Conservation (phyloP, 192 early-diverging fungal genomes). For the Podila epicladia region DNA sequence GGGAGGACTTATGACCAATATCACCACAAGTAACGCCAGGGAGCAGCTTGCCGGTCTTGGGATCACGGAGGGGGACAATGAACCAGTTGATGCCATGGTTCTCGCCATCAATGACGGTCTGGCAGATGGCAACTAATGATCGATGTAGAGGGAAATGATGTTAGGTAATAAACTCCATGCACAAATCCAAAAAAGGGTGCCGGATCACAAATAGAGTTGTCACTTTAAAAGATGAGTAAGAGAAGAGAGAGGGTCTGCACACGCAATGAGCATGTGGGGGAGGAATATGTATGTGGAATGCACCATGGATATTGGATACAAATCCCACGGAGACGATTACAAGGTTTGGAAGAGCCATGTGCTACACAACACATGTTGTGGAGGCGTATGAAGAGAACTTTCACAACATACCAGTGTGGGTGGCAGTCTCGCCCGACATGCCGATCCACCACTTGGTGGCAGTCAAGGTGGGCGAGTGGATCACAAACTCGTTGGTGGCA, state of each 20-base stretch:
- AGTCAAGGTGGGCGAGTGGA: slow-evolving; percentile 66
- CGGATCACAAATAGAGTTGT: slow-evolving; percentile 4
- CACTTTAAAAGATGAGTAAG: slow-evolving; percentile 16
- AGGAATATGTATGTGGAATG: too few species aligned
- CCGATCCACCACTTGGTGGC: slow-evolving; percentile 77
- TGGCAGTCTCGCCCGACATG: slow-evolving; percentile 66
- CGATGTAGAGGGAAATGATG: neutral
- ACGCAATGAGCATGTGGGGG: too few species aligned
- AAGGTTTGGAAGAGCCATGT: too few species aligned
- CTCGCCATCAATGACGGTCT: slow-evolving; percentile 67
- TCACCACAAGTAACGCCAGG: slow-evolving; percentile 67
- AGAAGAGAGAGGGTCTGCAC: neutral
- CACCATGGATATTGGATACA: too few species aligned
- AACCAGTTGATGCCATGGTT: slow-evolving; percentile 74
- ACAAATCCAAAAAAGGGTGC: too few species aligned
- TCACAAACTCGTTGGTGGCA: slow-evolving; percentile 63
- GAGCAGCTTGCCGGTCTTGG: slow-evolving; percentile 56
- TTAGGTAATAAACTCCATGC: too few species aligned
- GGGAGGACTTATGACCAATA: slow-evolving; percentile 68
- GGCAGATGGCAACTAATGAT: slow-evolving; percentile 59
- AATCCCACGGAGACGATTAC: too few species aligned
- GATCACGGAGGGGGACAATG: slow-evolving; percentile 67
- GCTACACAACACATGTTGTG: too few species aligned
- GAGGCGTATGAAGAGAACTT: too few species aligned
- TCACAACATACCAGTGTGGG: slow-evolving; percentile 54